Evolutionary conservation across 441 rosid genomes (phyloP), one percentile per base, ranked within the genome.

Genomic region (Arabidopsis lyrata): DNA sequence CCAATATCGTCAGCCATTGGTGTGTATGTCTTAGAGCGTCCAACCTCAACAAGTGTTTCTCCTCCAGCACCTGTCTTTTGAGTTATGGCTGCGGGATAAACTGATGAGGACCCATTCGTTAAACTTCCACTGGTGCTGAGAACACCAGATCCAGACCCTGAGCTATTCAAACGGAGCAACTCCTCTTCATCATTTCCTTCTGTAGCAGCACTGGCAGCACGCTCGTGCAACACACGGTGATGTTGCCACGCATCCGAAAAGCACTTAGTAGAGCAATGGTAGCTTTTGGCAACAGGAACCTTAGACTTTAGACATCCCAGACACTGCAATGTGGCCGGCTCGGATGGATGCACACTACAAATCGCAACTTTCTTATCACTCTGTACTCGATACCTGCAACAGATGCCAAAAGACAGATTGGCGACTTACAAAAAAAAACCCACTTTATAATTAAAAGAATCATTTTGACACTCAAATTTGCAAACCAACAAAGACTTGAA

Each of bases 21-120:
- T 57, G 82, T 69, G 82, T 82, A 87, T 68, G 75, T 79, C 68
- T 77, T 76, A n/a, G 82, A 87, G 9, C 83, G 73, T 45, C 86
- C 87, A 74, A 87, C 86, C 63, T 82, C 81, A 48, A 80, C 64
- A 60, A 83, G 83, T 13, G 66, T 63, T 63, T 77, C 80, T 50
- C 81, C 80, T 58, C 76, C 83, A 18, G 54, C 34, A 14, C 76
- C 68, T 8, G 68, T 80, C 79, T 81, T 78, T 49, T 78, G 74
- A 14, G 66, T 42, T 4, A 72, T 39, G n/a, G 39, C 12, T 3
- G 91, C 85, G 45, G 99, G 92, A 81, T 87, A 95, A 67, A 89
- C 72, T 70, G 98, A 82, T 16, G 86, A 64, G 7, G 95, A 82
- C 34, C 96, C 99, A 82, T 95, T 91, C 8, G 91, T 72, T 87